These are phyloP conservation scores for Elaeagnus macrophylla DNA, from an alignment of 306 rosid genomes.

Conservation along the genomic window DNA sequence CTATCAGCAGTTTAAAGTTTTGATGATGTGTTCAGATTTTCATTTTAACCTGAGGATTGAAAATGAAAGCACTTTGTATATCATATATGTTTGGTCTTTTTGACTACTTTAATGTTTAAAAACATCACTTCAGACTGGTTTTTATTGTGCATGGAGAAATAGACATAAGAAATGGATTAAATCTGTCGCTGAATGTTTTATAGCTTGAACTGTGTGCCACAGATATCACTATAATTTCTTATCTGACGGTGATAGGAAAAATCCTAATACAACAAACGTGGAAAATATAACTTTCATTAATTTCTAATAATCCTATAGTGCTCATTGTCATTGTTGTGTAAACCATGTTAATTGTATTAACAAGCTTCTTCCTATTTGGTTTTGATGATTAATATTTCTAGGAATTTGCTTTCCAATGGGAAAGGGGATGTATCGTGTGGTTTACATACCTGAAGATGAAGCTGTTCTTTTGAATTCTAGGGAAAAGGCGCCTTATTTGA, in stretches of 20 bases:
- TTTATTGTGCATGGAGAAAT: too few relatives aligned
- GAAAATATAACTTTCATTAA: too few relatives aligned
- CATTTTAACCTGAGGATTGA: background rate
- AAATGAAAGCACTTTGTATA: background rate
- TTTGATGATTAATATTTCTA: constrained; percentile 28
- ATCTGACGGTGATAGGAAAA: too few relatives aligned
- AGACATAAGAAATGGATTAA: too few relatives aligned
- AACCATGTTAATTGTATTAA: constrained; percentile 8
- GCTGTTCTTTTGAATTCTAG: constrained; percentile 96
- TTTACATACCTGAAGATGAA: constrained; percentile 94
- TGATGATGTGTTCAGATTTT: background rate
- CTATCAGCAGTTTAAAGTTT: background rate
- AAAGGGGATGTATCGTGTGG: constrained; percentile 85
- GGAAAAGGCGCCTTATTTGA: constrained; percentile 95
- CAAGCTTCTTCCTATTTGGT: constrained; percentile 14
- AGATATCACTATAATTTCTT: too few relatives aligned
- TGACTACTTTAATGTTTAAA: constrained; percentile 1
- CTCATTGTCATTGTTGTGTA: background rate
- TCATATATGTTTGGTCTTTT: background rate
- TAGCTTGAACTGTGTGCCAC: too few relatives aligned
- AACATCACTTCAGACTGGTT: background rate
- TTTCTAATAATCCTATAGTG: too few relatives aligned
- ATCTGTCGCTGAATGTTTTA: too few relatives aligned
- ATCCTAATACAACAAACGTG: too few relatives aligned
- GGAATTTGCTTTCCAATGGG: constrained; percentile 98